Base-by-base conservation (phyloP, 495 filamentous ascomycete species). In the Xylaria curta region DNA sequence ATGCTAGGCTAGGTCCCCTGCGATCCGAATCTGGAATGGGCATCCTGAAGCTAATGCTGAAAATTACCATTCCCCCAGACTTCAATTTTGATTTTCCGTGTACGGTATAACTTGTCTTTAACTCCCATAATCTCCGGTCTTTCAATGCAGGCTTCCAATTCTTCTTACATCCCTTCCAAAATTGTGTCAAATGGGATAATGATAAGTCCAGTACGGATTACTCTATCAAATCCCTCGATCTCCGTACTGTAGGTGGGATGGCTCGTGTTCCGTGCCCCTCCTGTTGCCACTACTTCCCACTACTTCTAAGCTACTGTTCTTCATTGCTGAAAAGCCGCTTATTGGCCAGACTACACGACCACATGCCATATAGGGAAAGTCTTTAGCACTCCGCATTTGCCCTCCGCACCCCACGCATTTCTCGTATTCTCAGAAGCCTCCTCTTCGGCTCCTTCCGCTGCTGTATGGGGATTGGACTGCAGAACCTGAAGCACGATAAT, bases 341-440 rank as follows among this genome's bases (percentile, higher is more conserved):
- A 72, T 66, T 72, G 62, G 69, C 36, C 33, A 19, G 31, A 13
- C 13, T 31, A 15, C 69, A 15, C 31, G 42, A 26, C 63, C 69
- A 66, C 69, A 72, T 72, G 62, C 69, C 69, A 28, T 44, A 59
- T 72, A 40, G 36, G 69, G 69, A 66, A 66, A 72, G 26, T 28
- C 40, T 40, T 65, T 13, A 26, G 19, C 68, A 63, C 68, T 63
- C 59, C 68, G 44, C 68, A 70, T 69, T 47, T 61, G 54, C 67
- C 38, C 68, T 69, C 58, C 68, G 44, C 46, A 70, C 49, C 36
- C 58, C 66, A 9, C 62, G 13, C 44, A 28, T 54, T 70, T 70
- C 68, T 70, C 68, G 68, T 70, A 70, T 70, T 70, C 68, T 44
- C 47, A 40, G 19, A 31, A 53, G 3, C 59, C 54, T 33, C 17